Percentiles rank a stretch among this genome's conserved stretches.
Conservation (phyloP, 257 asterid genomes). For the Forsythia suspensa region DNA sequence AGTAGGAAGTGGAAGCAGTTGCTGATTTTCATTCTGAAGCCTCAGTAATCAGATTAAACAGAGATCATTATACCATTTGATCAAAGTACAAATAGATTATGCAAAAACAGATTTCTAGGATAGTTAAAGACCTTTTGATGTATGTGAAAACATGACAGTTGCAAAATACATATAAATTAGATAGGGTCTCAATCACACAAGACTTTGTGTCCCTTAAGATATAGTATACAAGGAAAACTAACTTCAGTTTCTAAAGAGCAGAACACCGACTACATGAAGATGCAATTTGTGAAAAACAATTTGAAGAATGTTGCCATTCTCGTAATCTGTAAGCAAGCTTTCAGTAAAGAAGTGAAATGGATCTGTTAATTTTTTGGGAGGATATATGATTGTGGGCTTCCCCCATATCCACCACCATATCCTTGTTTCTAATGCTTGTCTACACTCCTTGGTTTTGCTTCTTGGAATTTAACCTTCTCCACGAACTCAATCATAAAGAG, state of each 20-base stretch:
- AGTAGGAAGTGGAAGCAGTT: neutral
- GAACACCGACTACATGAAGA: neutral
- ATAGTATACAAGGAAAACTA: conserved; percentile 5
- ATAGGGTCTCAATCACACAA: neutral
- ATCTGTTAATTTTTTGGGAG: neutral
- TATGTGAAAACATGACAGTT: neutral
- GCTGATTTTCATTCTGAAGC: neutral
- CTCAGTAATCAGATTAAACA: neutral
- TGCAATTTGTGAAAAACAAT: conserved; percentile 10
- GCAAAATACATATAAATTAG: neutral
- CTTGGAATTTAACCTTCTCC: neutral
- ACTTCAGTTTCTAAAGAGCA: conserved; percentile 3
- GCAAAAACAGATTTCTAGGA: neutral
- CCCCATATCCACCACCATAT: neutral
- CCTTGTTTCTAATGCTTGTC: neutral
- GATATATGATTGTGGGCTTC: neutral
- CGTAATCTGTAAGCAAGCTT: too few relatives aligned
- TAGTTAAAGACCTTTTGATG: neutral
- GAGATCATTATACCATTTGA: neutral
- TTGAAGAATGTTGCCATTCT: conserved; percentile 4
- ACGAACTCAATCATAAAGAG: neutral
- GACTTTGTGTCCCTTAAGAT: neutral
- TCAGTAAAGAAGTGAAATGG: too few relatives aligned
- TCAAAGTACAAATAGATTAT: neutral
- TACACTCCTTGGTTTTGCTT: neutral